Conservation (phyloP, 345 rosid species). For the Hibiscus mutabilis region DNA sequence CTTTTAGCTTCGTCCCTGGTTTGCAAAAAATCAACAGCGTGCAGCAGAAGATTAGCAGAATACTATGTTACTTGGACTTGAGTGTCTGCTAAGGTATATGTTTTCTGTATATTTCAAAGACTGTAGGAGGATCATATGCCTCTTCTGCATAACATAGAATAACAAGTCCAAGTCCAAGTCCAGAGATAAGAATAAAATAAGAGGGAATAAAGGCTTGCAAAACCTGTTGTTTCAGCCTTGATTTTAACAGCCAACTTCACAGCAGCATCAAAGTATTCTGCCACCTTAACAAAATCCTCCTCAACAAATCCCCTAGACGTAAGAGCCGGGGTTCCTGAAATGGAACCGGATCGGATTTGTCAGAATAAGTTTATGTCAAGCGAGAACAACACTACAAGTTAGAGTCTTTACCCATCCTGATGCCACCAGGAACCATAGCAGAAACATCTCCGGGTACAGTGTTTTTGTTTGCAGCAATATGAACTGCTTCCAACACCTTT, state of each 20-base stretch:
- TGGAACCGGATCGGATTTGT: slow-evolving; percentile 12
- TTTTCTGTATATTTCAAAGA: neutral
- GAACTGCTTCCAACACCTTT: slow-evolving; percentile 96
- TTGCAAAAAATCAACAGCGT: slow-evolving; percentile 18
- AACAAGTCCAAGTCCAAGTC: neutral
- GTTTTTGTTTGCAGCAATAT: slow-evolving; percentile 97
- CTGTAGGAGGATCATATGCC: neutral
- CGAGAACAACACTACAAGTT: neutral
- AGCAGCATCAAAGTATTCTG: slow-evolving; percentile 71
- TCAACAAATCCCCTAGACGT: slow-evolving; percentile 85
- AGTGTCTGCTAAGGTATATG: neutral
- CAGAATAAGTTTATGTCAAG: neutral
- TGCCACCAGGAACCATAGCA: slow-evolving; percentile 99
- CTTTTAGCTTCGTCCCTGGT: slow-evolving; percentile 82
- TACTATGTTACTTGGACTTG: neutral
- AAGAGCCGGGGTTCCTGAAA: slow-evolving; percentile 88
- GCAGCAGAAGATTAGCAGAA: slow-evolving; percentile 6
- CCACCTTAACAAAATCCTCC: slow-evolving; percentile 86
- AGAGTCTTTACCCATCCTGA: slow-evolving; percentile 80
- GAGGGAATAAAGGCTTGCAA: neutral
- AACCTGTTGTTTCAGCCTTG: slow-evolving; percentile 85
- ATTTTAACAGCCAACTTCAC: slow-evolving; percentile 59
- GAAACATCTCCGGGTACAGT: slow-evolving; percentile 99
- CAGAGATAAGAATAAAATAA: neutral
- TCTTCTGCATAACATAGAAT: too few species aligned